Base-by-base conservation (phyloP, 2,329 filamentous ascomycete species). In the Hawksworthiomyces lignivorus region DNA sequence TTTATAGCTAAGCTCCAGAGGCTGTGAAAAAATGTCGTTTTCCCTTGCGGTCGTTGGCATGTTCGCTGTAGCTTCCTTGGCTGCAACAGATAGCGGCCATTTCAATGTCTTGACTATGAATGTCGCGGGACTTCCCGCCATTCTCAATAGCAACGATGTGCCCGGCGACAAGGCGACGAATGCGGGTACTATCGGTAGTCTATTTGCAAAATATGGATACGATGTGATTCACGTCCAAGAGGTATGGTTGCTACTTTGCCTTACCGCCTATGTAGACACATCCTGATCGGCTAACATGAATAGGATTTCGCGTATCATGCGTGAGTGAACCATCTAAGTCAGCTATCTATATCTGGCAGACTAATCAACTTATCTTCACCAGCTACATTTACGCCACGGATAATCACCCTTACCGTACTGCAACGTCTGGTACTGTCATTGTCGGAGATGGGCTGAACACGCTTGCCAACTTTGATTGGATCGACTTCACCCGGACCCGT, bases 301-400 rank as follows among this genome's bases (percentile, higher is more conserved):
- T 39, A 67, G 64, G 77, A 83, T 56, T 83, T 83, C 65, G 81
- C 81, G 60, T 84, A 76, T 58, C 78, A 84, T 50, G 72, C 75
- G n/a, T n/a, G n/a, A n/a, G n/a, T n/a, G n/a, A n/a, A n/a, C n/a
- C n/a, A n/a, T n/a, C n/a, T n/a, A n/a, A n/a, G n/a, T n/a, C n/a
- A n/a, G n/a, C n/a, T n/a, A n/a, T n/a, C n/a, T n/a, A n/a, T n/a
- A n/a, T n/a, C n/a, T n/a, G n/a, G n/a, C n/a, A n/a, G n/a, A n/a
- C n/a, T n/a, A n/a, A n/a, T n/a, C n/a, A n/a, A n/a, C n/a, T n/a
- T n/a, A n/a, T n/a, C n/a, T n/a, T n/a, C n/a, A n/a, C n/a, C n/a
- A n/a, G n/a, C 5, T 67, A 69, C 43, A 69, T 84, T 49, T 84
- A 83, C 58, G 64, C 63, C 9, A 74, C 72, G 12, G 75, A 80